phyloP scores from a whole-genome alignment of 345 rosid genomes.

The Schrenkiella parvula region DNA sequence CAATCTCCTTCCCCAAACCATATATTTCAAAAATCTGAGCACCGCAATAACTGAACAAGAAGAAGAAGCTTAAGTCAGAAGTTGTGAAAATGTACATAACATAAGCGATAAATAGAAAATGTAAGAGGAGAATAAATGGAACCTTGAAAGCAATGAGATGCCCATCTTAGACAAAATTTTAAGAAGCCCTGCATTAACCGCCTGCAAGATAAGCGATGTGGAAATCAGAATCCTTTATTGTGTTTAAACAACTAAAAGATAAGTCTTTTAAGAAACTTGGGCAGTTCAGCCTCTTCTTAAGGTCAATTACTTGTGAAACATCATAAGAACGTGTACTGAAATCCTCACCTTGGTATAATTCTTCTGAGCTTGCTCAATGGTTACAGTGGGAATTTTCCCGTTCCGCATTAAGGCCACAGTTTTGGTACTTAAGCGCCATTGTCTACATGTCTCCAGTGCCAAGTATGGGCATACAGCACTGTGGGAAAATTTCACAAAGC shows the following conservation, averaged over 20 bases:
- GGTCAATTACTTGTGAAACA: background rate
- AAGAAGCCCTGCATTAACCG: slow-evolving; percentile 86
- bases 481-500: slow-evolving; percentile 9
- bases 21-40: slow-evolving; percentile 99
- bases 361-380: slow-evolving; percentile 94
- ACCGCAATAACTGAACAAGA: slow-evolving; percentile 83
- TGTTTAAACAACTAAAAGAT: background rate
- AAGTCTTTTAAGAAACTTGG: background rate
- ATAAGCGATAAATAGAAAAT: background rate
- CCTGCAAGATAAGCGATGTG: slow-evolving; percentile 44
- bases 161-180: slow-evolving; percentile 99
- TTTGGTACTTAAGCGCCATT: slow-evolving; percentile 93
- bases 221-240: slow-evolving; percentile 9
- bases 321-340: background rate
- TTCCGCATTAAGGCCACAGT: slow-evolving; percentile 91
- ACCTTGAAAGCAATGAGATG: slow-evolving; percentile 97
- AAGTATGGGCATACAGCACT: slow-evolving; percentile 95
- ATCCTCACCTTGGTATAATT: slow-evolving; percentile 75
- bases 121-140: background rate
- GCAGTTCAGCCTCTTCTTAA: background rate
- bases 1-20: slow-evolving; percentile 84
- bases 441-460: slow-evolving; percentile 95
- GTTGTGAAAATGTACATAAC: background rate
- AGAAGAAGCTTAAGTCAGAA: slow-evolving; percentile 30
- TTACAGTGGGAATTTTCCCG: slow-evolving; percentile 96